Conservation (phyloP, 2,329 filamentous ascomycete genomes). For the Herpotrichia juniperi region DNA sequence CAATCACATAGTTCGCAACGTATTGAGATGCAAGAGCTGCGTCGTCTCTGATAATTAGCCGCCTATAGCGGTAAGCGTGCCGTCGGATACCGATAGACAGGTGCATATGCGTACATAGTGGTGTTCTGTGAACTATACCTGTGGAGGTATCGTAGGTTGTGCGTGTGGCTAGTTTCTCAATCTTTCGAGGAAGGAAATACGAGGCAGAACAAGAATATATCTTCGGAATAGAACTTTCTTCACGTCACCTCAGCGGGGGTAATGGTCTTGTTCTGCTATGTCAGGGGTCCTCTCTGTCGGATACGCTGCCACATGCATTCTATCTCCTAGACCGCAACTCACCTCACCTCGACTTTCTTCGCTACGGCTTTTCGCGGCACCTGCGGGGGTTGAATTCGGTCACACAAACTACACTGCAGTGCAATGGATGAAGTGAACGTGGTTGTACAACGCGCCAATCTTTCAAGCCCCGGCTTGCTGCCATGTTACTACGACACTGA, state of each 20-base stretch:
- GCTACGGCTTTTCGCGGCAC: neutral
- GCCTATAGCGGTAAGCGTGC: constrained; percentile 60
- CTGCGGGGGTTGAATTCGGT: constrained; percentile 11
- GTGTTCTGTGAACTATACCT: constrained; percentile 4
- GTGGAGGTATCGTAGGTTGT: neutral
- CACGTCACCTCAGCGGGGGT: constrained; percentile 28
- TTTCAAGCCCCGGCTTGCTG: constrained; percentile 15
- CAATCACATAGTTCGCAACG: constrained; percentile 81
- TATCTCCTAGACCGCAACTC: constrained; percentile 9
- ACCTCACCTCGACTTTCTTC: neutral
- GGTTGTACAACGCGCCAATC: constrained; percentile 40
- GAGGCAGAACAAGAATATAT: constrained; percentile 17
- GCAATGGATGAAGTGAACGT: constrained; percentile 34
- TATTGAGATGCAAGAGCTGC: constrained; percentile 72
- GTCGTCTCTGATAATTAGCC: constrained; percentile 82
- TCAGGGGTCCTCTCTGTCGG: constrained; percentile 27
- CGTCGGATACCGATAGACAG: constrained; percentile 14
- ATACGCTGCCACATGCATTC: constrained; percentile 23
- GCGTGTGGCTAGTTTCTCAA: neutral
- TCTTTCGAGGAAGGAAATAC: constrained; percentile 5
- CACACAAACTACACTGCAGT: constrained; percentile 26
- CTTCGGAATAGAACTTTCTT: constrained; percentile 17
- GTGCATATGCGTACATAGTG: constrained; percentile 42
- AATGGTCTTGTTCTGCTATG: constrained; percentile 19
- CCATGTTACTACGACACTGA: constrained; percentile 36